phyloP scores from a whole-genome alignment of 805 yeast genomes.

The Kodamaea hsintzibuensis region DNA sequence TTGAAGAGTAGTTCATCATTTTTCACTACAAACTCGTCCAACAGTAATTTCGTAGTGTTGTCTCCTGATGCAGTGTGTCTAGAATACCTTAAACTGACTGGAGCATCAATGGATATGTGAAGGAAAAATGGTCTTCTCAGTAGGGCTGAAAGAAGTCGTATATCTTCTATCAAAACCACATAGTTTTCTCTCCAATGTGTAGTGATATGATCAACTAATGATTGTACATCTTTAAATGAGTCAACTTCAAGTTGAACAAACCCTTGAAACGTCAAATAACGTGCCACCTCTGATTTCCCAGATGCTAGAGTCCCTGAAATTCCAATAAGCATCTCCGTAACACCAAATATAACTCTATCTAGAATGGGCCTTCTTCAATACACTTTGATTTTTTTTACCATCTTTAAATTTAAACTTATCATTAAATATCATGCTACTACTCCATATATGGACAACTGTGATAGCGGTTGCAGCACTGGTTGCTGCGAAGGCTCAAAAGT shows the following conservation, averaged over 20 bases:
- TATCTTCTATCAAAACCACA: conserved; percentile 54
- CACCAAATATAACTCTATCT: no score
- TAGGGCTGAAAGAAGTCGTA: conserved; percentile 46
- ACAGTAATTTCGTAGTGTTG: conserved; percentile 7
- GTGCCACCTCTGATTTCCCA: conserved; percentile 65
- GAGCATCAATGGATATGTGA: conserved; percentile 77
- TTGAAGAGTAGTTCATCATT: conserved; percentile 44
- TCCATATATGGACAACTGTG: background rate
- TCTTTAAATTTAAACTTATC: background rate
- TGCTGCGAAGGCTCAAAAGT: background rate
- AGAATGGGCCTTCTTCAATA: background rate
- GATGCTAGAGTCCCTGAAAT: conserved; percentile 68
- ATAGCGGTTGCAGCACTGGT: background rate
- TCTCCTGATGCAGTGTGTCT: conserved; percentile 24
- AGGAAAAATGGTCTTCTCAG: conserved; percentile 80
- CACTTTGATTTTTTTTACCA: background rate
- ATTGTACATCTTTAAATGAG: conserved; percentile 41
- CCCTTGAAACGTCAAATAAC: conserved; percentile 56
- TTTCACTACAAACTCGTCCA: conserved; percentile 38
- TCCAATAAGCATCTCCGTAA: conserved; percentile 70
- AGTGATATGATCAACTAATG: conserved; percentile 62
- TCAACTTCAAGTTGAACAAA: conserved; percentile 31
- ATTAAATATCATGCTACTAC: background rate
- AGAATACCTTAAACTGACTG: conserved; percentile 49
- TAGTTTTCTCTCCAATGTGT: conserved; percentile 61